Conservation (phyloP, 768 basidiomycete genomes). For the Russula sp. region DNA sequence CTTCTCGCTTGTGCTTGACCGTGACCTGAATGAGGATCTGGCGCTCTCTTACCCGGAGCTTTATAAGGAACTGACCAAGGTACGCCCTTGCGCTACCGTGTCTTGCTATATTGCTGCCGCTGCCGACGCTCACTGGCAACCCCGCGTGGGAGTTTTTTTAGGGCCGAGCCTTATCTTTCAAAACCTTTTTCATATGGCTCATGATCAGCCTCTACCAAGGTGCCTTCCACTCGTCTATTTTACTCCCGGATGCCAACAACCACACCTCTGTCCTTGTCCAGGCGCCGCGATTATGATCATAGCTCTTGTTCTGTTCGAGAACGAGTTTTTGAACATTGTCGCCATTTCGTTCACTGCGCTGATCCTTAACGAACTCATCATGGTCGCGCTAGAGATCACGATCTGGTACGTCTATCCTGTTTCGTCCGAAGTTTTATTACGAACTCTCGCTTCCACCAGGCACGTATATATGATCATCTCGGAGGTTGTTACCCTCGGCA, state of each 20-base stretch:
- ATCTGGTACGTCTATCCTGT: constrained; percentile 59
- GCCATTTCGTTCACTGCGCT: constrained; percentile 97
- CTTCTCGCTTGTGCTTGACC: constrained; percentile 93
- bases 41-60: constrained; percentile 94
- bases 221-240: constrained; percentile 25
- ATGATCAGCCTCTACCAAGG: constrained; percentile 99
- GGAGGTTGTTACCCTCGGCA: constrained; percentile 78
- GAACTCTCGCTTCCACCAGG: constrained; percentile 39
- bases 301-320: constrained; percentile 93
- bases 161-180: constrained; percentile 93
- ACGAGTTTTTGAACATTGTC: constrained; percentile 95
- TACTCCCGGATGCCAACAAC: neutral
- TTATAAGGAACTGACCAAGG: constrained; percentile 97
- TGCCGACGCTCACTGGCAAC: neutral
- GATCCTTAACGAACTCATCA: constrained; percentile 94
- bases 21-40: constrained; percentile 92
- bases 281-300: constrained; percentile 99
- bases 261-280: constrained; percentile 28
- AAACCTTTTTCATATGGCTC: constrained; percentile 98
- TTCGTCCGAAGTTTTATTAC: neutral
- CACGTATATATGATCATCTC: constrained; percentile 93
- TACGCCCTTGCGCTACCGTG: constrained; percentile 29
- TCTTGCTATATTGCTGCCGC: neutral
- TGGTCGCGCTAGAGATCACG: constrained; percentile 97
- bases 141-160: constrained; percentile 29